These are phyloP conservation scores for Alliaria petiolata DNA, from an alignment of 345 rosid species.

Conservation along the genomic window DNA sequence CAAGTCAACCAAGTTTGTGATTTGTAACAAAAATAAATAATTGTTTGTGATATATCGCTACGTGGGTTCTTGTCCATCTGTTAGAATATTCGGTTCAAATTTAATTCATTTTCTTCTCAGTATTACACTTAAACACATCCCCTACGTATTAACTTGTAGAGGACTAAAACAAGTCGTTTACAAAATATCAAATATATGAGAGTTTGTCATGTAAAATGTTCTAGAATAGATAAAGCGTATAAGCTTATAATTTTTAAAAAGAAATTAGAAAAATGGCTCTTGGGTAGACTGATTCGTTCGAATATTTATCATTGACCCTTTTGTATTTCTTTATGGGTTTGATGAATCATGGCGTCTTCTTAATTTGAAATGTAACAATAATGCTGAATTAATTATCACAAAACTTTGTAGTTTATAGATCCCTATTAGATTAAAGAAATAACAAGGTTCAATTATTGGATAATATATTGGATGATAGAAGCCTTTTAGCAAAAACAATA, in stretches of 20 bases:
- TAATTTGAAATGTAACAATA: conserved; percentile 25
- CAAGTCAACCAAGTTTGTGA: conserved; percentile 32
- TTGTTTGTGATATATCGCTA: not conserved
- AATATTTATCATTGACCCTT: conserved; percentile 23
- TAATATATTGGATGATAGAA: conserved; percentile 12
- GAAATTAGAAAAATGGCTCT: conserved; percentile 20
- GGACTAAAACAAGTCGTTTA: not conserved
- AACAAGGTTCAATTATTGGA: conserved; percentile 9
- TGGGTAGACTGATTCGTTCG: conserved; percentile 22
- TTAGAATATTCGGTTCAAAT: conserved; percentile 4
- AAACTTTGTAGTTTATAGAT: conserved; percentile 12
- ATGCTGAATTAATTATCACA: conserved; percentile 10
- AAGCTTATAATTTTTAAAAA: not conserved
- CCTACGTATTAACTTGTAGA: not conserved
- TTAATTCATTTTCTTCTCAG: not conserved
- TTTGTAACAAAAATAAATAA: not conserved
- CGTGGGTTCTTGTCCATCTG: conserved; percentile 5
- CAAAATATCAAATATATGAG: not conserved
- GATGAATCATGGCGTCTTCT: conserved; percentile 20
- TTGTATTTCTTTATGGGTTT: conserved; percentile 8
- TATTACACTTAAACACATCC: not conserved
- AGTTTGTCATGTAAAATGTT: not conserved
- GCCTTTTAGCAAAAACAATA: no score
- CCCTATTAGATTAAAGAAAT: not conserved
- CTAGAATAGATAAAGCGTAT: not conserved